These are phyloP conservation scores for Syzygium oleosum DNA, from an alignment of 345 rosid genomes.

Conservation along the genomic window DNA sequence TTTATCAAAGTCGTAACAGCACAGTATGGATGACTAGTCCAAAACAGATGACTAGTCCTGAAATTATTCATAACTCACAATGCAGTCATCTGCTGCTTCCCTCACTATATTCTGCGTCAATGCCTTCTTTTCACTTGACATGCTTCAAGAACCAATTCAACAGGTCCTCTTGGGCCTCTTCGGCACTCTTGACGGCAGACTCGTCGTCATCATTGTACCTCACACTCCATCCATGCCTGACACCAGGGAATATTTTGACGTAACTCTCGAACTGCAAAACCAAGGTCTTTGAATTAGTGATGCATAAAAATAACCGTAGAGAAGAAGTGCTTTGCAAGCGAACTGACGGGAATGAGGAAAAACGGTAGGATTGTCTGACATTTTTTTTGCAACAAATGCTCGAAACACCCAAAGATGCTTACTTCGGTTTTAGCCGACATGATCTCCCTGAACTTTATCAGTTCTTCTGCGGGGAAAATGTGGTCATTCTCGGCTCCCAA, in stretches of 20 bases:
- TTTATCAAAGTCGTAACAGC: neutral
- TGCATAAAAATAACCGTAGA: neutral
- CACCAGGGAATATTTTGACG: conserved; percentile 50
- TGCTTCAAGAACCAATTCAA: neutral
- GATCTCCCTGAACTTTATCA: conserved; percentile 22
- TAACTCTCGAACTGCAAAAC: conserved; percentile 9
- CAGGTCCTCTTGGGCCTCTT: neutral
- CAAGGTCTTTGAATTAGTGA: neutral
- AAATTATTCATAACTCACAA: neutral
- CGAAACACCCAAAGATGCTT: neutral
- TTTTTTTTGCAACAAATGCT: neutral
- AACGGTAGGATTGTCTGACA: neutral
- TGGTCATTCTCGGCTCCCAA: conserved; percentile 41
- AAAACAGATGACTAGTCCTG: neutral
- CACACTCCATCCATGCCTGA: conserved; percentile 58
- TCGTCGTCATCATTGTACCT: conserved; percentile 39
- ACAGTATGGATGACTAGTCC: neutral
- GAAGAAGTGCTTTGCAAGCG: neutral
- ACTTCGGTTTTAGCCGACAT: conserved; percentile 25
- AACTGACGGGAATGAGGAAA: neutral
- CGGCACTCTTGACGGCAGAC: neutral
- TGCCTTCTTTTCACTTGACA: neutral
- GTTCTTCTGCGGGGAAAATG: conserved; percentile 15
- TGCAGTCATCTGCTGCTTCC: neutral
- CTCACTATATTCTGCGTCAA: neutral